Evolutionary conservation across 371 early-diverging fungal genomes (phyloP).

Genomic region (Parasitella parasitica): DNA sequence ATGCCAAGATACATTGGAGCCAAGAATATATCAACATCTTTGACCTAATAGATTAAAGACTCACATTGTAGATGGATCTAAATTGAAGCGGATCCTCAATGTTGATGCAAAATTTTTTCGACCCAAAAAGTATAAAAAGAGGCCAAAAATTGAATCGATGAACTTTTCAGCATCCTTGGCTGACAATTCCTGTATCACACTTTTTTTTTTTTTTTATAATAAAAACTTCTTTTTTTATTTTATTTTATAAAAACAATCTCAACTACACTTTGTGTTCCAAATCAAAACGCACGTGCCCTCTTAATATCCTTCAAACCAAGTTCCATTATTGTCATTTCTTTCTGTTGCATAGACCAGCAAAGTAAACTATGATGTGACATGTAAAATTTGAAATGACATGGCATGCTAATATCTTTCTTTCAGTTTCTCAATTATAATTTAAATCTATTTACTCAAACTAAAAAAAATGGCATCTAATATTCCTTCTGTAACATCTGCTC

Average conservation of each 20-base stretch:
- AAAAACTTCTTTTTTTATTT: constrained; percentile 13
- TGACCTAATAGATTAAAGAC: neutral
- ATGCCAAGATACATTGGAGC: neutral
- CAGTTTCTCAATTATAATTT: neutral
- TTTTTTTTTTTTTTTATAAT: constrained; percentile 23
- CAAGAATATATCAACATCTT: neutral
- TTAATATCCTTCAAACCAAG: constrained; percentile 1
- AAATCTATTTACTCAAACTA: neutral
- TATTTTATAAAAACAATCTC: constrained; percentile 8
- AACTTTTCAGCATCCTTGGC: constrained; percentile 47
- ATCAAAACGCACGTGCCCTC: constrained; percentile 3
- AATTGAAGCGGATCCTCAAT: neutral
- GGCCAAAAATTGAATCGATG: neutral
- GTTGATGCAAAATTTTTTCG: neutral
- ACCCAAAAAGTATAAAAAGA: constrained; percentile 22
- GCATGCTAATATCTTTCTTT: neutral
- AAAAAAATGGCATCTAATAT: constrained; percentile 39
- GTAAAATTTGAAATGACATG: neutral
- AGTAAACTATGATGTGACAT: neutral
- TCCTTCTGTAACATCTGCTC: constrained; percentile 46
- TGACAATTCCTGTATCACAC: constrained; percentile 44
- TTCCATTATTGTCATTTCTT: constrained; percentile 3
- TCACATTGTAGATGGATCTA: neutral
- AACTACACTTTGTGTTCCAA: constrained; percentile 1
- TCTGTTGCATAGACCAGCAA: constrained; percentile 2